These are phyloP conservation scores for Fusarium verrucosum DNA, from an alignment of 2,329 filamentous ascomycete species.

Conservation along the genomic window DNA sequence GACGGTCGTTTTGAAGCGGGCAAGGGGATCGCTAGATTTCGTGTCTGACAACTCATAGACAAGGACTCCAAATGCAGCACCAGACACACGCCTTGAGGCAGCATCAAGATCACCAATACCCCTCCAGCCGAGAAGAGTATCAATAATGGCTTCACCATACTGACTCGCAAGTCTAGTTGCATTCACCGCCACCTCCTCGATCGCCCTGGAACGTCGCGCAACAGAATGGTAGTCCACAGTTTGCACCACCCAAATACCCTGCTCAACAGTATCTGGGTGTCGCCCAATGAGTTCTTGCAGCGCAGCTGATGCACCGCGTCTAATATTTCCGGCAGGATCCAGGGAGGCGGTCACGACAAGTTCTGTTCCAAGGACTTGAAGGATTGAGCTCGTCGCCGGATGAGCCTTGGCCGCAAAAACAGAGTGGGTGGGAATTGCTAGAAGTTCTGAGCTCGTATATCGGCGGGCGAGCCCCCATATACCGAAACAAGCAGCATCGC, in stretches of 20 bases:
- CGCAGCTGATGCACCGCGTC: slow-evolving; percentile 90
- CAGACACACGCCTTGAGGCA: slow-evolving; percentile 76
- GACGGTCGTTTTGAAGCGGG: slow-evolving; percentile 50
- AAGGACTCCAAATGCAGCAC: slow-evolving; percentile 72
- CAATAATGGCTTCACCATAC: slow-evolving; percentile 74
- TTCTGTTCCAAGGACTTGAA: slow-evolving; percentile 83
- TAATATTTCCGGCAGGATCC: slow-evolving; percentile 92
- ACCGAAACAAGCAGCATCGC: slow-evolving; percentile 95
- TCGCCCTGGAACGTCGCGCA: slow-evolving; percentile 83
- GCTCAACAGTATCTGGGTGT: slow-evolving; percentile 83
- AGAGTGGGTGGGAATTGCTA: slow-evolving; percentile 64
- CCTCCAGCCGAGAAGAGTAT: slow-evolving; percentile 82
- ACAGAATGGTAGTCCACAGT: slow-evolving; percentile 93
- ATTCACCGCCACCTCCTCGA: slow-evolving; percentile 77
- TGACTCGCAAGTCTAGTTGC: slow-evolving; percentile 74
- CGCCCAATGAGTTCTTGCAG: slow-evolving; percentile 93
- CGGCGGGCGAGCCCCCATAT: slow-evolving; percentile 92
- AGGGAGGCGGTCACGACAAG: slow-evolving; percentile 83
- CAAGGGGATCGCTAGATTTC: slow-evolving; percentile 25
- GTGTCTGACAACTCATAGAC: slow-evolving; percentile 53
- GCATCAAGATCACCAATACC: slow-evolving; percentile 85
- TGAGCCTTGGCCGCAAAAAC: slow-evolving; percentile 54
- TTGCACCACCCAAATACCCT: slow-evolving; percentile 89
- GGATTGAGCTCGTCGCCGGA: slow-evolving; percentile 57
- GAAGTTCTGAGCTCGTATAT: slow-evolving; percentile 82